Percentiles rank a stretch among this genome's conserved stretches.
Conservation (phyloP, 2,329 filamentous ascomycete species). For the Aphanoascus verrucosus region DNA sequence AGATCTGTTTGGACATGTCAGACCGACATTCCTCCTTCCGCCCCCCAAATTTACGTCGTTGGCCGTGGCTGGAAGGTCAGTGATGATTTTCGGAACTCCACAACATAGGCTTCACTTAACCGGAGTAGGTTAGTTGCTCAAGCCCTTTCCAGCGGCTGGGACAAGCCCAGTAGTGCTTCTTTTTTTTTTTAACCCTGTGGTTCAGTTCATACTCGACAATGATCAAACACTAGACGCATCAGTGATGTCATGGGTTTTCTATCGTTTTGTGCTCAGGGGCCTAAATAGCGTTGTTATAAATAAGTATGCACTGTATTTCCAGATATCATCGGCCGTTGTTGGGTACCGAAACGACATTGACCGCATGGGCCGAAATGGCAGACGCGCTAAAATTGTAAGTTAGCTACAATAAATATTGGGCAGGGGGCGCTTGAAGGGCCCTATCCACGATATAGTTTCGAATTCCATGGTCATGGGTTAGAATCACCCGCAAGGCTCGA, state of each 20-base stretch:
- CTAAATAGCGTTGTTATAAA: too few relatives aligned
- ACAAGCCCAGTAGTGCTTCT: neutral
- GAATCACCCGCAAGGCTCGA: neutral
- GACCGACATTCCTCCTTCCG: constrained; percentile 5
- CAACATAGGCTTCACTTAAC: constrained; percentile 7
- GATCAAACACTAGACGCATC: constrained; percentile 8
- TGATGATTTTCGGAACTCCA: neutral
- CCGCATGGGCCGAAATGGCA: constrained; percentile 1
- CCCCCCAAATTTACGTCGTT: neutral
- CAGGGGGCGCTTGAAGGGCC: neutral
- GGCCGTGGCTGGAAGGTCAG: neutral
- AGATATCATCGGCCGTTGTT: constrained; percentile 6
- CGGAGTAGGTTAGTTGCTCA: constrained; percentile 1
- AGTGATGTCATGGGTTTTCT: constrained; percentile 10
- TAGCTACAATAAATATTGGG: neutral
- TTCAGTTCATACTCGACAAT: neutral
- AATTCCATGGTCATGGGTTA: neutral
- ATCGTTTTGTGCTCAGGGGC: neutral
- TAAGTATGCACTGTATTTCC: too few relatives aligned
- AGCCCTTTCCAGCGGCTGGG: neutral
- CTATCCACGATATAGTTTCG: neutral
- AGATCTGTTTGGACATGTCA: constrained; percentile 11
- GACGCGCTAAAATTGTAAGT: neutral
- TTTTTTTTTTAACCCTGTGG: neutral
- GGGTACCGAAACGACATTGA: constrained; percentile 8